These are phyloP conservation scores for Dalechampia spathulata DNA, from an alignment of 441 rosid species.

Conservation along the genomic window DNA sequence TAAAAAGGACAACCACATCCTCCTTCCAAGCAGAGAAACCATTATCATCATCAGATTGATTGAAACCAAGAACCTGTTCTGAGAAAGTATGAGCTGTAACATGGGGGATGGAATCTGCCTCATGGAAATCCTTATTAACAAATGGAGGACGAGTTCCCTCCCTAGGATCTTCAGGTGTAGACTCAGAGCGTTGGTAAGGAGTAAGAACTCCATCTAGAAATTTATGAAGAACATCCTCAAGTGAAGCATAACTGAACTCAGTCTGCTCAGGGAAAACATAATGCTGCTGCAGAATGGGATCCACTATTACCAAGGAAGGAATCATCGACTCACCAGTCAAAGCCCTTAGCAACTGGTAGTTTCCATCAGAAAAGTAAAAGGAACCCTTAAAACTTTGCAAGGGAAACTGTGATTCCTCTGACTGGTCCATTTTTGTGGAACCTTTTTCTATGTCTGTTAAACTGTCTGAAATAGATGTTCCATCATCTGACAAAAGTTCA, in stretches of 20 bases:
- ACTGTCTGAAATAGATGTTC: slow-evolving; percentile 23
- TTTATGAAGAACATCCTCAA: slow-evolving; percentile 45
- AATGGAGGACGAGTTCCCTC: slow-evolving; percentile 64
- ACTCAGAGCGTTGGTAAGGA: slow-evolving; percentile 56
- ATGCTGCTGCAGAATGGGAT: slow-evolving; percentile 64
- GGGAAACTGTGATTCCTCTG: slow-evolving; percentile 31
- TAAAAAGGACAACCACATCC: slow-evolving; percentile 89
- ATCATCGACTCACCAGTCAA: slow-evolving; percentile 66
- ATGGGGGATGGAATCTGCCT: slow-evolving; percentile 71
- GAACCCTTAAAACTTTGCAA: slow-evolving; percentile 47
- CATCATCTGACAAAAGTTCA: slow-evolving; percentile 23
- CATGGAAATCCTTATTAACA: slow-evolving; percentile 74
- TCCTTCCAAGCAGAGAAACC: slow-evolving; percentile 36
- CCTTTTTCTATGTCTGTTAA: slow-evolving; percentile 24
- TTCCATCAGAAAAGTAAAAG: slow-evolving; percentile 76
- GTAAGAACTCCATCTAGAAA: slow-evolving; percentile 58
- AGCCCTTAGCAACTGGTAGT: slow-evolving; percentile 49
- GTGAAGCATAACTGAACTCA: slow-evolving; percentile 38
- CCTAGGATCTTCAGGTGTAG: slow-evolving; percentile 34
- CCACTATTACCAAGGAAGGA: slow-evolving; percentile 72
- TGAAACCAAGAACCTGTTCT: slow-evolving; percentile 49
- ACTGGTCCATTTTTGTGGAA: slow-evolving; percentile 23
- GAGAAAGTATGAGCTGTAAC: slow-evolving; percentile 49
- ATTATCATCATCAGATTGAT: slow-evolving; percentile 35
- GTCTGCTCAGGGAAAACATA: slow-evolving; percentile 41